Evolutionary conservation across 768 basidiomycete genomes (phyloP), one percentile per base, ranked within the genome.

Genomic region (Mycena pura): DNA sequence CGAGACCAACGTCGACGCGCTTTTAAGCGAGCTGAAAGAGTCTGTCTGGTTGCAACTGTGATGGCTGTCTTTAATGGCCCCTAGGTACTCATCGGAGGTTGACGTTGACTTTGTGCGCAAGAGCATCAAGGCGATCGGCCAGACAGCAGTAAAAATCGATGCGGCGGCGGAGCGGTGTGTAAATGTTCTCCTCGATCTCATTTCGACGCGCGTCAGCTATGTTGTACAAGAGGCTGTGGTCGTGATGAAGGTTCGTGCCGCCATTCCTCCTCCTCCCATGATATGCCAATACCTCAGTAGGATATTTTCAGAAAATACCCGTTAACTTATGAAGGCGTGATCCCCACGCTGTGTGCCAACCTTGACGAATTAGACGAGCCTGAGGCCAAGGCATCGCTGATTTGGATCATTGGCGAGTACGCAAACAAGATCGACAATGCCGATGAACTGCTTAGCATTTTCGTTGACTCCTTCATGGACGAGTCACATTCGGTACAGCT

Each of bases 371-470:
- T 99, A 29, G 96, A 99, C 69, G 97, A 99, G 71, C 97, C 96
- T 10, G 96, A 99, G 72, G 96, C 97, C 2, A 98, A 98, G 72
- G 93, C 96, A 1, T 96, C 96, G 3, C 80, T 99, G 48, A 98
- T 99, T 72, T 99, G 97, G 96, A 99, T 99, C 69, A 95, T 99
- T 66, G 96, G 96, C 57, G 95, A 98, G 78, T 98, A 99, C 69
- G 95, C 96, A 3, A 91, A 91, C 74, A 96, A 95, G 78, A 98
- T 99, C 65, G 94, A 96, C 67, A 99, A 99, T 65, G 95, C 96
- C 3, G 94, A 93, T 72, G 96, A 98, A 68, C 81, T 99, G 22
- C 80, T 99, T 65, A 84, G 86, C 14, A 89, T 91, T 48, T 98
- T 97, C 72, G 91, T 99, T 21, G 93, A 96, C 56, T 83, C 89